Conservation (phyloP, 2,329 filamentous ascomycete genomes). For the Seiridium unicorne region DNA sequence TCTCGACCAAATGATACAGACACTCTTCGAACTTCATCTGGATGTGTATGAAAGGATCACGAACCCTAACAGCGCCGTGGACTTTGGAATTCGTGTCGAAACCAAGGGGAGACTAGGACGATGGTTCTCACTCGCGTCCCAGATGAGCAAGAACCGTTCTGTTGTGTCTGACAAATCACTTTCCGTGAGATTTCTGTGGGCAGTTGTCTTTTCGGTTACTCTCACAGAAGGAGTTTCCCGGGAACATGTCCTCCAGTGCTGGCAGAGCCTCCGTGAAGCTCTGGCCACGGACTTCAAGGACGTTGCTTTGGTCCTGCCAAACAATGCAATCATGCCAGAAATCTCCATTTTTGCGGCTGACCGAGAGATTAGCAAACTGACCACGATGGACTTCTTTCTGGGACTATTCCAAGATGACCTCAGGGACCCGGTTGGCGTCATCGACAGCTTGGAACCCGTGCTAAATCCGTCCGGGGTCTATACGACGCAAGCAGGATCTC, state of each 20-base stretch:
- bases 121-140: slow-evolving; percentile 51
- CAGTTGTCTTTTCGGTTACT: slow-evolving; percentile 52
- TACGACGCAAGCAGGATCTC: slow-evolving; percentile 22
- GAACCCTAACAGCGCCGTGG: slow-evolving; percentile 54
- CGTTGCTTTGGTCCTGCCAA: slow-evolving; percentile 62
- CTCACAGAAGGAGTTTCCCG: slow-evolving; percentile 50
- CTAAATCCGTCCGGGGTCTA: slow-evolving; percentile 68
- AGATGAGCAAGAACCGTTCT: slow-evolving; percentile 37
- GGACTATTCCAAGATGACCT: slow-evolving; percentile 83
- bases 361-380: slow-evolving; percentile 86
- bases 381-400: slow-evolving; percentile 94
- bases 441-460: slow-evolving; percentile 90
- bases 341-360: slow-evolving; percentile 82
- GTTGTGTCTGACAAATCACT: slow-evolving; percentile 35
- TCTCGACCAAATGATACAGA: slow-evolving; percentile 49
- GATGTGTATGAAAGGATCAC: slow-evolving; percentile 60
- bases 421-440: slow-evolving; percentile 77
- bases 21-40: slow-evolving; percentile 61
- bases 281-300: slow-evolving; percentile 38
- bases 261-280: slow-evolving; percentile 56
- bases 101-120: slow-evolving; percentile 48
- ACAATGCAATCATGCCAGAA: slow-evolving; percentile 86
- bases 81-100: slow-evolving; percentile 45
- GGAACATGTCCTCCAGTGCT: slow-evolving; percentile 57
- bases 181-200: slow-evolving; percentile 56